Evolutionary conservation across 2,329 filamentous ascomycete genomes (phyloP), one percentile per base, ranked within the genome.

Genomic region (Lasiodiplodia gonubiensis): DNA sequence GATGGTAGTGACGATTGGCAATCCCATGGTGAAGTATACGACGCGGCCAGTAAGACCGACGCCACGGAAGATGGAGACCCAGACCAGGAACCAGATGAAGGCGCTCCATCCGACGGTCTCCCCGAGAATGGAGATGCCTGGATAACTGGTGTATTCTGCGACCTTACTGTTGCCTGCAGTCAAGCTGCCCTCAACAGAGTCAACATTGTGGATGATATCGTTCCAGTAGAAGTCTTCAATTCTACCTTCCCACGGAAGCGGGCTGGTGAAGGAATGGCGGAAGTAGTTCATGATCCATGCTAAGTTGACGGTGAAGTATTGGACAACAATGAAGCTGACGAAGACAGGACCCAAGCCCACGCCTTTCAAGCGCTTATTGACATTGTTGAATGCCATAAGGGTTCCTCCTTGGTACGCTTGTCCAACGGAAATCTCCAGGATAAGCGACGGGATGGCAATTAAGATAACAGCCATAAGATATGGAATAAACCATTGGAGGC

Each of bases 261-360:
- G 85, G 55, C 80, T 86, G 3, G 75, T 80, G 71, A 88, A 88
- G 2, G 84, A 86, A 68, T 84, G 79, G 5, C 85, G 82, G 69
- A 88, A 88, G 71, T 87, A 88, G 68, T 79, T 82, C 84, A 87
- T 86, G 67, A 87, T 86, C 85, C 86, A 87, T 0, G 85, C 84
- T 23, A 87, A 72, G 64, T 85, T 87, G 68, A 85, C 83, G 3
- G 83, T 85, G 61, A 87, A 88, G 71, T 88, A 88, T 4, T 84
- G 83, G 0, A 82, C 83, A n/a, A 87, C 85, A 37, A 87, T 77
- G 65, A 85, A 84, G 64, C 83, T 82, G 63, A 87, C 81, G 67
- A 86, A 82, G 21, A 87, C 76, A 2, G 85, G 77, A 10, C 82
- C 84, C 54, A 87, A 76, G 0, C 86, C 86, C 2, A 84, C 79